Conservation (phyloP, 192 early-diverging fungal species). For the Entrophospora sp. region DNA sequence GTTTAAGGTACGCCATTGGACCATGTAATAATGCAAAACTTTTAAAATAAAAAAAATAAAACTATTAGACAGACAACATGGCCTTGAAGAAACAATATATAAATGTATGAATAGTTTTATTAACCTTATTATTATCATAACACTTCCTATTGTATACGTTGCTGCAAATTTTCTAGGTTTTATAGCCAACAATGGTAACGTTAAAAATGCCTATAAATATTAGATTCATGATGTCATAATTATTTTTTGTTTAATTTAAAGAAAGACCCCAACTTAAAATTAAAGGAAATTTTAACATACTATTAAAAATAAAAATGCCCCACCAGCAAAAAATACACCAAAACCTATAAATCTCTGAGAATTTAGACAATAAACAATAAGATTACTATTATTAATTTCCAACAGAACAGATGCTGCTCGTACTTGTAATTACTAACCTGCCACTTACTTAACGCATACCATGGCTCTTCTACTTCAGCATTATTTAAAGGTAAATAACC, state of each 20-base stretch:
- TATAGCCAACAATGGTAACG: constrained; percentile 52
- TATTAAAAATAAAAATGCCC: constrained; percentile 43
- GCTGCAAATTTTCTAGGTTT: constrained; percentile 71
- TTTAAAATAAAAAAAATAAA: constrained; percentile 19
- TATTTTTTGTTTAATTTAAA: not conserved
- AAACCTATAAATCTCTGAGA: constrained; percentile 39
- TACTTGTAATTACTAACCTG: no score
- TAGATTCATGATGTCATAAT: no score
- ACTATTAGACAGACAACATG: no score
- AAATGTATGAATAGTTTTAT: not conserved
- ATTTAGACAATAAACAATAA: constrained; percentile 1
- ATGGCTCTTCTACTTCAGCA: constrained; percentile 28
- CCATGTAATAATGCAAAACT: constrained; percentile 78
- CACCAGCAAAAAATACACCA: constrained; percentile 40
- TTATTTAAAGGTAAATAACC: constrained; percentile 33
- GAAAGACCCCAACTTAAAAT: not conserved
- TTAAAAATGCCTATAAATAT: constrained; percentile 38
- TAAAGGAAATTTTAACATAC: constrained; percentile 13
- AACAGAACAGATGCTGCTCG: no score
- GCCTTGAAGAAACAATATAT: no score
- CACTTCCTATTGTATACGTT: constrained; percentile 64
- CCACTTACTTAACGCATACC: constrained; percentile 33
- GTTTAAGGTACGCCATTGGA: constrained; percentile 68
- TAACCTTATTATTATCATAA: constrained; percentile 30
- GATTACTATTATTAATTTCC: not conserved